Evolutionary conservation across 2,329 filamentous ascomycete species (phyloP).

Genomic region (Botryotinia globosa): DNA sequence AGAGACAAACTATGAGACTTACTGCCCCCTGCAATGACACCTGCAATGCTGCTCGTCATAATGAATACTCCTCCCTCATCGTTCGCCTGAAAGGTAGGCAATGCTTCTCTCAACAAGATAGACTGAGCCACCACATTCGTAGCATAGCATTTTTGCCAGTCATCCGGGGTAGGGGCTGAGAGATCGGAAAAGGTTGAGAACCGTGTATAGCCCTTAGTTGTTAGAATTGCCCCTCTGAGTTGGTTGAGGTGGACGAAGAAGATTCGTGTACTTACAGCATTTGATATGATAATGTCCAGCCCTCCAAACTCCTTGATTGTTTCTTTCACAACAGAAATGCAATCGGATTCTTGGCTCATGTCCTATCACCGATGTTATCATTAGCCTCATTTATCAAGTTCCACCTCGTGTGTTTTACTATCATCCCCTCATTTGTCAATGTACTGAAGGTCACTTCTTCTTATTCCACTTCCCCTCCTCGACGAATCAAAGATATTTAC

Average conservation of each 20-base stretch:
- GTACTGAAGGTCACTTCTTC: neutral
- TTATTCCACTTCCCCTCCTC: neutral
- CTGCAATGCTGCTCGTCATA: conserved; percentile 61
- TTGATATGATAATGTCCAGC: conserved; percentile 62
- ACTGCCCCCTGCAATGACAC: conserved; percentile 36
- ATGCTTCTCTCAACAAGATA: conserved; percentile 54
- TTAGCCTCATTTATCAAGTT: neutral
- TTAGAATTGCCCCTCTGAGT: neutral
- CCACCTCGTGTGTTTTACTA: neutral
- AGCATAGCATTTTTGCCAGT: conserved; percentile 50
- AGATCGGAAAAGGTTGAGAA: conserved; percentile 34
- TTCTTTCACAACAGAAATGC: conserved; percentile 51
- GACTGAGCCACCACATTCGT: conserved; percentile 58
- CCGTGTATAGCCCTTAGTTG: conserved; percentile 33
- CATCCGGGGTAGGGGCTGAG: conserved; percentile 25
- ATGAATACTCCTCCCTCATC: conserved; percentile 61
- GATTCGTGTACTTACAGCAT: conserved; percentile 50
- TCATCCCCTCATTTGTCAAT: neutral
- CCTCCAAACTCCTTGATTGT: conserved; percentile 57
- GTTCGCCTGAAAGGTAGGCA: conserved; percentile 58
- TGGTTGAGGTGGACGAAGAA: neutral
- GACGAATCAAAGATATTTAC: conserved; percentile 26
- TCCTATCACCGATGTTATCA: conserved; percentile 44
- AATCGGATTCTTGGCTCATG: conserved; percentile 53
- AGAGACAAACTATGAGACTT: neutral